Base-by-base conservation (phyloP, 2,329 filamentous ascomycete species). In the Penicillium thymicola region DNA sequence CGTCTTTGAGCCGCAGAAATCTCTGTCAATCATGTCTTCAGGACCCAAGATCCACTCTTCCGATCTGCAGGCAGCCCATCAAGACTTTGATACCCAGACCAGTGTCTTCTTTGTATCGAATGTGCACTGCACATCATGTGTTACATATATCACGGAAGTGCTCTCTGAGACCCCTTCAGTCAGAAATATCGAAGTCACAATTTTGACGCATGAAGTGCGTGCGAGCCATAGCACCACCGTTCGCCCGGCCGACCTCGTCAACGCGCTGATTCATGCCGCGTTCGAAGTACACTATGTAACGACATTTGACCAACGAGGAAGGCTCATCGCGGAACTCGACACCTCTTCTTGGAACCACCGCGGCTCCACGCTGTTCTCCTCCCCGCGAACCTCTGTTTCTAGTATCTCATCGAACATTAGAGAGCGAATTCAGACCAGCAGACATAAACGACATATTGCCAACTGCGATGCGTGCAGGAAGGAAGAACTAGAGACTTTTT, bases 391-490 rank as follows among this genome's bases (percentile, higher is more conserved):
- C 7, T 62, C 63, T 10, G 58, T 64, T 23, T 59, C 64, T 23
- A 61, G 58, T n/a, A 52, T 62, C 38, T 59, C 60, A 2, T 53
- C 59, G 18, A 65, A 65, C 16, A 62, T 65, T 25, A 65, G 60
- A 48, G 65, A 65, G 6, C 55, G 57, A 27, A 23, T 56, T 10
- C 54, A 63, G 32, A 51, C 57, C 7, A 61, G 58, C 50, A 54
- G 64, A 62, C 66, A 66, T 18, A 69, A 59, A 32, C 70, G 69
- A 51, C 77, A 83, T 60, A 69, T 82, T 40, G 74, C 78, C 54
- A 82, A 81, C 53, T 83, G 81, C 60, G 75, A 79, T 59, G 75
- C 76, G 28, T 83, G 81, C 67, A 74, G 73, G 55, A 73, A 72
- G 41, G 76, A 80, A 58, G 68, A 70, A 47, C 59, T 66, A 37